Evolutionary conservation across 2,329 filamentous ascomycete species (phyloP), one percentile per base, ranked within the genome.

Genomic region (Xylariaceae sp.): DNA sequence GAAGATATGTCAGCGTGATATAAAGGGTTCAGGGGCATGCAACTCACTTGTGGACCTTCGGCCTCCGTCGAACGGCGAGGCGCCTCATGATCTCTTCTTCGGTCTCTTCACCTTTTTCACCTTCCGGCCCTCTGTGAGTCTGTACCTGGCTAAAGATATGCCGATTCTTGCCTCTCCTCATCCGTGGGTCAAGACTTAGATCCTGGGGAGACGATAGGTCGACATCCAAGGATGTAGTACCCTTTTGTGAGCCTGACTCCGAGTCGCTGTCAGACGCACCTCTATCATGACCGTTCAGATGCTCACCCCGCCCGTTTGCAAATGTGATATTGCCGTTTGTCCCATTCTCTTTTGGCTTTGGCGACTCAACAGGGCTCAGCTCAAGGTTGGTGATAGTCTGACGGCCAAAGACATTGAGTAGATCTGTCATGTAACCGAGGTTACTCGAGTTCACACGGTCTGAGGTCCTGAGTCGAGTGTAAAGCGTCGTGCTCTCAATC

Each of bases 401-500:
- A 54, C 84, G 88, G n/a, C 89, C 90, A 51, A 87, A 85, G 31
- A 83, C 78, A 60, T 90, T 92, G 48, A 95, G 73, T 12, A 81
- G 76, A 48, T 83, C 81, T 31, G 86, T 81, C 42, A 93, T 71
- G 46, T 84, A 79, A 38, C 80, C 78, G 42, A 94, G 71, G 1
- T 78, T 83, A 19, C 65, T 77, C 55, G 72, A 72, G 60, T 67
- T 75, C 56, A 61, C 68, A 4, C 68, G 68, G 11, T 76, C 69
- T n/a, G 58, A 51, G 6, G 62, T 61, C 31, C 77, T 79, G 31
- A 96, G 71, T 3, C 93, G 81, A 1, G 89, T 86, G 6, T 89
- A 88, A 13, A 97, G 72, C 1, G 87, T 89, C 33, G 87, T 82
- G 19, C 84, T 90, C 69, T 97, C 94, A 12, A 96, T 67, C 1